Evolutionary conservation across 345 rosid genomes (phyloP), one percentile per base, ranked within the genome.

Genomic region (Isatis tinctoria): DNA sequence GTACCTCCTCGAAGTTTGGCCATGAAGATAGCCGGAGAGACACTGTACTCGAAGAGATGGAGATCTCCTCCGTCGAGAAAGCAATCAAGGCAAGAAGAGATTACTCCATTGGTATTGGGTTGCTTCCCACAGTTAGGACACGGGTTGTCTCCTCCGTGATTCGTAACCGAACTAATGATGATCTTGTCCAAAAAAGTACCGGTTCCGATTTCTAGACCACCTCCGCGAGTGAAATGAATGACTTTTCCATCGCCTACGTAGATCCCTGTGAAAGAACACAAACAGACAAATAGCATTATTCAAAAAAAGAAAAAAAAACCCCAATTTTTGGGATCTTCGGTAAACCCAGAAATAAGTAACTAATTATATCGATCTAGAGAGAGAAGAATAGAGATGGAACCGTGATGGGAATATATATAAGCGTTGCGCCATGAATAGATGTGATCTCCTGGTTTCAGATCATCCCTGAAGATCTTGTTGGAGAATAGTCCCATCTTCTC

Each of bases 351-450:
- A 60, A 14, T n/a, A n/a, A n/a, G n/a, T 51, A 5, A 51, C 56
- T 51, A 47, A 10, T 48, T 20, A 58, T 12, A 58, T 56, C 9
- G 60, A 43, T 5, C 3, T 1, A 49, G 32, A 6, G 66, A 37
- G 22, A 24, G 20, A 11, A 17, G 30, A 13, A 26, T n/a, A 36
- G 76, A 78, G 72, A 70, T 17, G 6, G 57, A 67, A 90, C 96
- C 96, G 76, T 92, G 97, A 73, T 90, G 97, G 18, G 91, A 80
- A 57, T 92, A 92, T 49, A 84, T 22, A 79, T 83, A 92, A 72
- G 84, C 89, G 33, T 49, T 73, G 43, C 95, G 83, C 95, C 96
- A 92, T 3, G 98, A 85, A 69, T 90, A 92, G 67, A 92, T 87
- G 74, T 92, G 98, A 82, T 90, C 95, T 11, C 95, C 95, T 5